Evolutionary conservation across 306 rosid genomes (phyloP), one percentile per base, ranked within the genome.

Genomic region (Herpetospermum pedunculosum): DNA sequence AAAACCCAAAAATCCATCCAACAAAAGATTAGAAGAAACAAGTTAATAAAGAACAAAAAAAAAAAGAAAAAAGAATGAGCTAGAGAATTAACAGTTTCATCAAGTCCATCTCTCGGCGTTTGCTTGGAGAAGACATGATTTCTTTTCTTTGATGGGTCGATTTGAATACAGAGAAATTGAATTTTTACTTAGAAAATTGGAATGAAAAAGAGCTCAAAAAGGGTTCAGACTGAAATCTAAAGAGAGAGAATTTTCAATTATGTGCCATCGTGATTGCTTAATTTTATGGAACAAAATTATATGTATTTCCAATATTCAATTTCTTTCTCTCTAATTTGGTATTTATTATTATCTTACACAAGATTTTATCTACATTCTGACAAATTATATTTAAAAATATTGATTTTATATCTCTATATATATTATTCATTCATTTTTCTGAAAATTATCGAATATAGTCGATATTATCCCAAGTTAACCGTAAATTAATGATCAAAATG

Each of bases 41-140:
- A 72, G 47, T 28, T 12, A 43, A 37, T 7, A 37, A 21, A 65
- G 2, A 47, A 8, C 48, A 30, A 47, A 0, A 49, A n/a, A 53
- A 44, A 67, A 72, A 83, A 54, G 72, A 48, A 13, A 73, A 53
- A 21, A 14, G 0, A 53, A 14, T 34, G 15, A 35, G 18, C 6
- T n/a, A 50, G 50, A 57, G 8, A 16, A 60, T 59, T 82, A 41
- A 89, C 93, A 92, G 92, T 83, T 92, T 88, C 98, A 90, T 92
- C 88, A 90, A 82, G 77, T 92, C 98, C 98, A 86, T 87, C 89
- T 90, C 96, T n/a, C 98, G 83, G 78, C 96, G 98, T 81, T 90
- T 92, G 85, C 88, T 90, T 18, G 98, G 96, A 2, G 96, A 92
- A 77, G 96, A 87, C 98, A 92, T 92, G 37, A 76, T 84, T 62